A percentile compares a stretch with the other conserved stretches of the same genome.
Evolutionary conservation across 805 yeast species (phyloP).

Genomic region (Starmerella cellae): DNA sequence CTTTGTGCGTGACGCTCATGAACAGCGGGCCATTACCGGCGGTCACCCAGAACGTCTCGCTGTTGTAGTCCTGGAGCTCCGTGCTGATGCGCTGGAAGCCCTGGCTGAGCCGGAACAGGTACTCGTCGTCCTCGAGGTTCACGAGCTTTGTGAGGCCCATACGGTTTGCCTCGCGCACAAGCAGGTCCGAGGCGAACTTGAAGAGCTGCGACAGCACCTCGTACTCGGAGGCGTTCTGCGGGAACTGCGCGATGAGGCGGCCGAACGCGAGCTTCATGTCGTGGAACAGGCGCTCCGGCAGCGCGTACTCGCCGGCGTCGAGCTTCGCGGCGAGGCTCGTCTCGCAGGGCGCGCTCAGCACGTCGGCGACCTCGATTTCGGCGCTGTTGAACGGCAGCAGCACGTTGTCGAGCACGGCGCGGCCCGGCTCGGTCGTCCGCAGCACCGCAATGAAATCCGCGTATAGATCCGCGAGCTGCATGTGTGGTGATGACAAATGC

Average conservation of each 20-base stretch:
- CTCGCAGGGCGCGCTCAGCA: slow-evolving; percentile 10
- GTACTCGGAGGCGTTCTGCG: slow-evolving; percentile 24
- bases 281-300: slow-evolving; percentile 14
- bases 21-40: slow-evolving; percentile 67
- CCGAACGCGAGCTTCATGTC: slow-evolving; percentile 26
- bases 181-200: slow-evolving; percentile 24
- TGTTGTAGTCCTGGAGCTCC: slow-evolving; percentile 72
- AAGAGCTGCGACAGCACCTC: slow-evolving; percentile 21
- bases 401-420: slow-evolving; percentile 8
- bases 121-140: slow-evolving; percentile 18
- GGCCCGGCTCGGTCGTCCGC: slow-evolving; percentile 12
- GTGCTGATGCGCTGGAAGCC: slow-evolving; percentile 32
- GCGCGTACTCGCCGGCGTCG: slow-evolving; percentile 1
- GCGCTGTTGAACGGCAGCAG: slow-evolving; percentile 14
- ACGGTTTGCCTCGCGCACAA: slow-evolving; percentile 27
- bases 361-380: slow-evolving; percentile 12
- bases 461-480: slow-evolving; percentile 13
- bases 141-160: slow-evolving; percentile 16
- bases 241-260: slow-evolving; percentile 15
- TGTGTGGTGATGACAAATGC: neutral
- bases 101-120: slow-evolving; percentile 15
- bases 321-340: slow-evolving; percentile 17
- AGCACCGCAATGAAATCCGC: slow-evolving; percentile 17
- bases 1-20: slow-evolving; percentile 55
- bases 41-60: slow-evolving; percentile 54